phyloP scores from a whole-genome alignment of 2,329 filamentous ascomycete species.

The Thermothelomyces thermophilus region DNA sequence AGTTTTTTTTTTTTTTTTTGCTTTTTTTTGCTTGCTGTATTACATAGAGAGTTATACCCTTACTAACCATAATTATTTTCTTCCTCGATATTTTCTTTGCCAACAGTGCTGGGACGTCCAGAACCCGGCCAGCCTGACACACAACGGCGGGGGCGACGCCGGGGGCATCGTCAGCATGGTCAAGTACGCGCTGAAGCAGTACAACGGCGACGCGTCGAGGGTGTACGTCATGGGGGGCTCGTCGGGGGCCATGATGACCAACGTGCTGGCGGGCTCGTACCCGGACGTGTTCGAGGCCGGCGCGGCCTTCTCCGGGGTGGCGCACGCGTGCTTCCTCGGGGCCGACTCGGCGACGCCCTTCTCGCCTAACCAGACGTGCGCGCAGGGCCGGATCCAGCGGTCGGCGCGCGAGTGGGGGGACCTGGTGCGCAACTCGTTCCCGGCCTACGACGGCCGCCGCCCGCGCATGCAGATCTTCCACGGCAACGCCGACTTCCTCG shows the following conservation, averaged over 20 bases:
- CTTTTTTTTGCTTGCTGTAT: too few relatives aligned
- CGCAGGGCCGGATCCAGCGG: slow-evolving; percentile 23
- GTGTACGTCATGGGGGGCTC: slow-evolving; percentile 42
- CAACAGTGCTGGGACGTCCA: slow-evolving; percentile 48
- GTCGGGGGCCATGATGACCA: slow-evolving; percentile 36
- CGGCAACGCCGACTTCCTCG: slow-evolving; percentile 26
- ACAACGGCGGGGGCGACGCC: slow-evolving; percentile 44
- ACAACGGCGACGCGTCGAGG: slow-evolving; percentile 38
- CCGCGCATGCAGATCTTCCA: slow-evolving; percentile 29
- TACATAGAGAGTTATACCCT: too few relatives aligned
- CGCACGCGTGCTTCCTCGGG: slow-evolving; percentile 26
- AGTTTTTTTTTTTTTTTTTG: not conserved
- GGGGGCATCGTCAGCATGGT: slow-evolving; percentile 48
- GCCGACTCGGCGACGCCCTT: slow-evolving; percentile 20
- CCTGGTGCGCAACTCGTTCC: slow-evolving; percentile 27
- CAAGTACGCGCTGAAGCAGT: slow-evolving; percentile 40
- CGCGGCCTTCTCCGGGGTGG: slow-evolving; percentile 27
- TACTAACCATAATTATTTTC: too few relatives aligned
- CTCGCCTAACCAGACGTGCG: slow-evolving; percentile 26
- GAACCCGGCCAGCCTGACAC: slow-evolving; percentile 38
- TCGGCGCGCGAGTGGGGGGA: slow-evolving; percentile 25
- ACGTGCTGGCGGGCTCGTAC: slow-evolving; percentile 29
- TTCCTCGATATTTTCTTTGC: too few relatives aligned
- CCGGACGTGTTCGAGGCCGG: slow-evolving; percentile 30
- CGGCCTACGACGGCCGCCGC: slow-evolving; percentile 27